phyloP scores from a whole-genome alignment of 2,329 filamentous ascomycete species.

The Colletotrichum agaves region DNA sequence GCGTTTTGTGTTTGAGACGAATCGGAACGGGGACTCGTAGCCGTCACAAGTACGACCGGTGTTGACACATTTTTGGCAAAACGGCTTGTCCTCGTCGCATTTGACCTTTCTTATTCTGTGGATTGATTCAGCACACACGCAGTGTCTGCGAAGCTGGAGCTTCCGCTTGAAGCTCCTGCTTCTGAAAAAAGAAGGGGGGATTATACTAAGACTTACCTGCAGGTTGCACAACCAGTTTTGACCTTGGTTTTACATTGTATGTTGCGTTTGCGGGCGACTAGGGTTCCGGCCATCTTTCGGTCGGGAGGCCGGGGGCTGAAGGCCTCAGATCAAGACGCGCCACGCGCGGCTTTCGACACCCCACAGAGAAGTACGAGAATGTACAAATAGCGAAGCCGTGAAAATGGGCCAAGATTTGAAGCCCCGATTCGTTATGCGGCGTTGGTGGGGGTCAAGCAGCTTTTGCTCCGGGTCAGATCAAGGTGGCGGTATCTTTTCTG shows the following conservation, averaged over 20 bases:
- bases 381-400: no score
- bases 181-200: conserved; percentile 12
- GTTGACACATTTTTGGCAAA: conserved; percentile 48
- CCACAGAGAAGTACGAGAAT: no score
- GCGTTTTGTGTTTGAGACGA: conserved; percentile 40
- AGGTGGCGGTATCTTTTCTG: no score
- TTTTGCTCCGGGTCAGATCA: no score
- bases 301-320: no score
- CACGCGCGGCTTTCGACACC: no score
- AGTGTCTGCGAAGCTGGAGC: not conserved
- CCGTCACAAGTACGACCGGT: conserved; percentile 56
- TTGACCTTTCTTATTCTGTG: conserved; percentile 50
- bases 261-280: conserved; percentile 43
- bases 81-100: conserved; percentile 51
- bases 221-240: conserved; percentile 56
- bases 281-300: conserved; percentile 39
- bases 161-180: no score
- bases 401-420: no score
- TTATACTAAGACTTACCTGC: conserved; percentile 50
- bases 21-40: conserved; percentile 52
- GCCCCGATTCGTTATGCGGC: no score
- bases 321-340: no score
- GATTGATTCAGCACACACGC: conserved; percentile 32
- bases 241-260: conserved; percentile 47
- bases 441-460: no score